phyloP scores from a whole-genome alignment of 305 asterid species.

The Fraxinus greggii region DNA sequence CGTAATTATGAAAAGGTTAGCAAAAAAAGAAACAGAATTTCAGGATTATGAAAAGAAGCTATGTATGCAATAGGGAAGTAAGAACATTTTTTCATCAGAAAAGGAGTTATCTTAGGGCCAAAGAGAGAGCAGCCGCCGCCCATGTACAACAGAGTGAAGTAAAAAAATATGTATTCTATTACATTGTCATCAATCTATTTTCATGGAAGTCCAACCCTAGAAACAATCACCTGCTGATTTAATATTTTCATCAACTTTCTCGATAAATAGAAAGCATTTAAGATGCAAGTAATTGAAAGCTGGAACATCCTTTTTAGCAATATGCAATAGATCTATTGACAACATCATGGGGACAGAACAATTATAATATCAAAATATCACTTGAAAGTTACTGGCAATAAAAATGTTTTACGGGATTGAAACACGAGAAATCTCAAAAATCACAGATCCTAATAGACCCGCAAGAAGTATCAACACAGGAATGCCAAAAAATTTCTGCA shows the following conservation, averaged over 20 bases:
- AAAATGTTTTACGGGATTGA: background rate
- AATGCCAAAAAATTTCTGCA: background rate
- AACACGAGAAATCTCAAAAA: background rate
- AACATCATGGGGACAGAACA: conserved; percentile 5
- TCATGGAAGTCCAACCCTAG: background rate
- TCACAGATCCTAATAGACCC: conserved; percentile 8
- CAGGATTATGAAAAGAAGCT: background rate
- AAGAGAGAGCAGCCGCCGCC: background rate
- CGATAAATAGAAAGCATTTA: background rate
- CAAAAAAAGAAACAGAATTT: background rate
- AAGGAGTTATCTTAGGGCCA: background rate
- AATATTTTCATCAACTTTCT: background rate
- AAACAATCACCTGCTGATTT: conserved; percentile 9
- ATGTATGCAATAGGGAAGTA: background rate
- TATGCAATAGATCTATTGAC: background rate
- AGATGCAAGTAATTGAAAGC: background rate
- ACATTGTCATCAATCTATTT: background rate
- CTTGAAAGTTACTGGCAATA: background rate
- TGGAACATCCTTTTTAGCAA: background rate
- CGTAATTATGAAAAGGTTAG: background rate
- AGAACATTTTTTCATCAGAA: background rate
- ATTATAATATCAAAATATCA: background rate
- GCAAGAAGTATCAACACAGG: background rate
- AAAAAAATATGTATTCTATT: background rate
- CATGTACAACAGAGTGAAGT: background rate